phyloP scores from a whole-genome alignment of 1,139 yeast species.

The Yamadazyma friedrichii region DNA sequence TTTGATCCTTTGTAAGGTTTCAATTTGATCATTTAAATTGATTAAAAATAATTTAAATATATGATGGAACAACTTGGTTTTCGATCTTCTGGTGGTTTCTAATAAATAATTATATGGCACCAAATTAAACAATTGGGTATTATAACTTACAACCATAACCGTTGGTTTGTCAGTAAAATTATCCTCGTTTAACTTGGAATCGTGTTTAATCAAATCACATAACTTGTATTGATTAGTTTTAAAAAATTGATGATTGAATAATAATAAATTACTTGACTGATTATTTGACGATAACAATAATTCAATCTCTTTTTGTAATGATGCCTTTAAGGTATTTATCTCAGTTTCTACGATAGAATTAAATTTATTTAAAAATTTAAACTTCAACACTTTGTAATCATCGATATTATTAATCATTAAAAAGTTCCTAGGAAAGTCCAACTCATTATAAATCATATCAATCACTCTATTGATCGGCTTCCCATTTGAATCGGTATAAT shows the following conservation, averaged over 20 bases:
- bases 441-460: conserved; percentile 21
- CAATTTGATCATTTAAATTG: conserved; percentile 41
- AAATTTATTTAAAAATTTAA: conserved; percentile 20
- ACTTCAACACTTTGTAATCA: conserved; percentile 29
- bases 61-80: conserved; percentile 29
- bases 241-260: conserved; percentile 25
- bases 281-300: conserved; percentile 22
- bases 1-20: conserved; percentile 36
- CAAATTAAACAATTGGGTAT: conserved; percentile 32
- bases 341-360: conserved; percentile 31
- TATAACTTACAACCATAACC: conserved; percentile 25
- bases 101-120: conserved; percentile 35
- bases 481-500: too few relatives aligned
- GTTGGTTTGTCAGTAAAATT: conserved; percentile 11
- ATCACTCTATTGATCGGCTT: conserved; percentile 10
- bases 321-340: conserved; percentile 27
- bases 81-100: conserved; percentile 26
- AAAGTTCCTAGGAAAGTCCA: conserved; percentile 28
- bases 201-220: conserved; percentile 23
- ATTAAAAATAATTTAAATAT: conserved; percentile 37
- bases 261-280: conserved; percentile 19
- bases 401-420: conserved; percentile 28
- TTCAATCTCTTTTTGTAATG: conserved; percentile 34
- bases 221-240: conserved; percentile 29
- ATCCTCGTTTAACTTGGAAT: neutral